Base-by-base conservation (phyloP, 352 stramenopile genomes). In the Globisporangium radiosum region DNA sequence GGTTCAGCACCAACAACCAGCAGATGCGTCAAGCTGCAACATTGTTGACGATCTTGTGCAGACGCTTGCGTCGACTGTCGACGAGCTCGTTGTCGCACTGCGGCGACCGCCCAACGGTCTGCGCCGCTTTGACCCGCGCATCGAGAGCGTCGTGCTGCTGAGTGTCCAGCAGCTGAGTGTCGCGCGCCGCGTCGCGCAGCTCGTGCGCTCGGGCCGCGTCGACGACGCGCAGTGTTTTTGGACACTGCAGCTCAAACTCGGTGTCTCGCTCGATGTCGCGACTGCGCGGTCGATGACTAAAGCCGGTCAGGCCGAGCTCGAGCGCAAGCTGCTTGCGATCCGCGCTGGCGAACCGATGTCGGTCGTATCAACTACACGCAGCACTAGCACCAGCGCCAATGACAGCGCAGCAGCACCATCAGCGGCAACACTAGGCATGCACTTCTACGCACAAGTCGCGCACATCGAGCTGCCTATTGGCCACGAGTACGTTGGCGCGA, bases 401-500 rank as follows among this genome's bases (percentile, higher is more conserved):
- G n/a, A 15, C 43, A 11, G n/a, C 11, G 5, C 7, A 9, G 45
- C 17, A n/a, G 8, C 15, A 13, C 45, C 5, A 50, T 3, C 40
- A 44, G 11, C 52, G 15, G 52, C 17, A 6, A 44, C 56, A 15
- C 38, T 48, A 4, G 60, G 58, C 19, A 17, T 71, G 42, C 53
- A 64, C 14, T 64, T 66, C 47, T 3, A 65, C 36, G 69, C 60
- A 0, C 60, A 73, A 49, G 57, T 81, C n/a, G 70, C 67, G 11
- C 69, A 83, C 33, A 45, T 83, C 1, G 60, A 83, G 5, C 63
- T 84, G 11, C 43, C 57, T 0, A 56, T 87, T n/a, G 76, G 79
- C 1, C 69, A 70, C 39, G 79, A 89, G n/a, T 83, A 75, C 52
- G 60, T 76, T 5, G 73, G 73, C 11, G 76, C 57, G 51, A 39